Evolutionary conservation across 169 alveolate genomes (phyloP), one percentile per base, ranked within the genome.

Genomic region (Neospora caninum): DNA sequence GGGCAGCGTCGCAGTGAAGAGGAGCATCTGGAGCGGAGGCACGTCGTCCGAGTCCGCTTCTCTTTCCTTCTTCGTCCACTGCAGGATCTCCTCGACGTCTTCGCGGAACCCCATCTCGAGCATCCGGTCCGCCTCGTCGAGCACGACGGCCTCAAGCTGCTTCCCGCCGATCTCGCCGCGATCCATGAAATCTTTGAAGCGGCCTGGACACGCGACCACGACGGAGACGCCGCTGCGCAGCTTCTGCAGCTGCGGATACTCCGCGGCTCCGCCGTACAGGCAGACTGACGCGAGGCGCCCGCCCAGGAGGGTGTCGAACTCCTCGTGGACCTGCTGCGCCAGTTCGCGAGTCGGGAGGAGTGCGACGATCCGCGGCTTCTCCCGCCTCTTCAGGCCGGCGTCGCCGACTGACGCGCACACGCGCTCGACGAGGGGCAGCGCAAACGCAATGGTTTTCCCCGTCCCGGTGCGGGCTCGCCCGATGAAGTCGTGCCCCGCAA

Each of bases 1-100:
- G 67, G 99, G 99, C 58, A 98, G 95, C 22, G 99, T 98, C 22
- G 99, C 99, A 49, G 98, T 97, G 96, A 98, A 98, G 45, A 98
- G 95, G 53, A 97, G 95, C 58, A 97, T 96, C 96, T 98, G 98
- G 39, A 97, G 91, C 88, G 95, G 96, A 87, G 93, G 67, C 93
- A 88, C 92, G 42, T 29, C 73, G 42, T 54, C 69, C 91, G 69
- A 49, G 91, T 80, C 73, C 96, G 92, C 64, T 92, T 96, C 88
- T 95, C 95, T 42, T 96, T 95, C 78, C 69, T 67, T 39, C 88
- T 39, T 70, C 41, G 39, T 38, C 88, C 34, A 95, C 58, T 94
- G 94, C 95, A 98, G 96, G 34, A 98, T 96, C 94, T 97, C 96
- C 93, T 98, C 98, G 93, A 98, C 98, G 86, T 88, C 95, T 83